These are phyloP conservation scores for Aspergillus arachidicola DNA, from an alignment of 2,329 filamentous ascomycete genomes.

Conservation along the genomic window DNA sequence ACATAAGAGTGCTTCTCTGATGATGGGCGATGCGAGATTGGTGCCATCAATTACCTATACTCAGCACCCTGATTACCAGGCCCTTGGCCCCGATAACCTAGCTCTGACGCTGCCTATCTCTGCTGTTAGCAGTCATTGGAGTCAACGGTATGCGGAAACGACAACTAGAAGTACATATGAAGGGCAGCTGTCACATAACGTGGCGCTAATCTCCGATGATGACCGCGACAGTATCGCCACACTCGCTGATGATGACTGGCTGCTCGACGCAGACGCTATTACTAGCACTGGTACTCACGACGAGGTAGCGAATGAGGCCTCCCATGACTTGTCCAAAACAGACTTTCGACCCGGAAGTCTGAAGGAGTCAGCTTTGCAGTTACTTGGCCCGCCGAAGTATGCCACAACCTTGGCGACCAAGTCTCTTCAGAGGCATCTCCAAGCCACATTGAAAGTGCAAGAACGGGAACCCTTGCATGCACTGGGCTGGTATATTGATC, in stretches of 20 bases:
- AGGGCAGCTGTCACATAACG: neutral
- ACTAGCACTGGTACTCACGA: slow-evolving; percentile 8
- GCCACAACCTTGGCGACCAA: slow-evolving; percentile 64
- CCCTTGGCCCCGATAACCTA: slow-evolving; percentile 40
- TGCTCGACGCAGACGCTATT: slow-evolving; percentile 43
- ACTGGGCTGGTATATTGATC: slow-evolving; percentile 82
- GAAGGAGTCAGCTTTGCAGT: slow-evolving; percentile 62
- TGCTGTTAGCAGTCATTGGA: slow-evolving; percentile 44
- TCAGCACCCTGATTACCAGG: slow-evolving; percentile 43
- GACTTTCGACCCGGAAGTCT: slow-evolving; percentile 71
- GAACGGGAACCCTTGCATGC: slow-evolving; percentile 60
- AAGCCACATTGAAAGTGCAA: slow-evolving; percentile 66
- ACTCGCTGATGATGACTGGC: slow-evolving; percentile 49
- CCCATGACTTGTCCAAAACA: slow-evolving; percentile 39
- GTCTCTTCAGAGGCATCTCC: slow-evolving; percentile 66
- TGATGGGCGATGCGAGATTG: neutral
- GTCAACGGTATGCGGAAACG: neutral
- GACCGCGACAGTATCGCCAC: slow-evolving; percentile 53
- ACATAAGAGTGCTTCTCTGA: slow-evolving; percentile 18
- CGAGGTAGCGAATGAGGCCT: slow-evolving; percentile 4
- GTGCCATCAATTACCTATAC: slow-evolving; percentile 27
- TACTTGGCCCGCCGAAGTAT: slow-evolving; percentile 67
- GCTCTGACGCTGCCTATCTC: slow-evolving; percentile 52
- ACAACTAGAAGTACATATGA: neutral
- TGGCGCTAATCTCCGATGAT: slow-evolving; percentile 30